phyloP scores from a whole-genome alignment of 345 rosid species.

The Populus euphratica region DNA sequence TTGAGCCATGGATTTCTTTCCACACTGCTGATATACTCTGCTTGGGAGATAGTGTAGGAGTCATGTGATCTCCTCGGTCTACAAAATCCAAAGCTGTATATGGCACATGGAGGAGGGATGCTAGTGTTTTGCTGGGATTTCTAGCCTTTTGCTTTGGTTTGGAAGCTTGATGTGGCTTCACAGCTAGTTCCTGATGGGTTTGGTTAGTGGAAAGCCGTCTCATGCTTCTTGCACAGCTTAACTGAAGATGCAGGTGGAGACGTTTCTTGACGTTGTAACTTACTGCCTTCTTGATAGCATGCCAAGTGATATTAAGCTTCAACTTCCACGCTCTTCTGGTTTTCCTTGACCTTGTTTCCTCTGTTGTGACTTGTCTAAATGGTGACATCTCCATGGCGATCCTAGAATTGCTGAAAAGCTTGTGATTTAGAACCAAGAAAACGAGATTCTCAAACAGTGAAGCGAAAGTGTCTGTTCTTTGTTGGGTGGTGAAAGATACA shows the following conservation, averaged over 20 bases:
- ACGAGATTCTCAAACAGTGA: not conserved
- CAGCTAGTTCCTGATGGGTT: slow-evolving; percentile 10
- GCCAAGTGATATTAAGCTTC: slow-evolving; percentile 42
- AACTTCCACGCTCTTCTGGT: slow-evolving; percentile 32
- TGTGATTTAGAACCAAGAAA: not conserved
- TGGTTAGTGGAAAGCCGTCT: slow-evolving; percentile 24
- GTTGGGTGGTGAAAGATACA: not conserved
- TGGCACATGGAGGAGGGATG: slow-evolving; percentile 38
- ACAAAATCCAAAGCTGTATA: slow-evolving; percentile 45
- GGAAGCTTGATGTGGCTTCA: not conserved
- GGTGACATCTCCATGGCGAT: slow-evolving; percentile 28
- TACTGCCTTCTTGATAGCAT: slow-evolving; percentile 31
- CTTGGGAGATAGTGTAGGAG: slow-evolving; percentile 55
- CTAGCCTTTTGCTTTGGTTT: slow-evolving; percentile 23
- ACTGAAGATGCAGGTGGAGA: slow-evolving; percentile 18
- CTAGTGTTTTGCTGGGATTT: slow-evolving; percentile 37
- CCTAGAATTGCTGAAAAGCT: not conserved
- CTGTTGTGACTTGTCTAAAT: slow-evolving; percentile 9
- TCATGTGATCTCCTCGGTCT: slow-evolving; percentile 54
- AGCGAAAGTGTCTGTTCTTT: not conserved
- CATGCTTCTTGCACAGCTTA: slow-evolving; percentile 21
- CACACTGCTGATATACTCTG: slow-evolving; percentile 44
- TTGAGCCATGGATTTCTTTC: slow-evolving; percentile 45
- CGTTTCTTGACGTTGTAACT: slow-evolving; percentile 14
- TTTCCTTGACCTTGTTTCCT: slow-evolving; percentile 30